Evolutionary conservation across 2,329 filamentous ascomycete genomes (phyloP).

Genomic region (Aspergillus amoenus): DNA sequence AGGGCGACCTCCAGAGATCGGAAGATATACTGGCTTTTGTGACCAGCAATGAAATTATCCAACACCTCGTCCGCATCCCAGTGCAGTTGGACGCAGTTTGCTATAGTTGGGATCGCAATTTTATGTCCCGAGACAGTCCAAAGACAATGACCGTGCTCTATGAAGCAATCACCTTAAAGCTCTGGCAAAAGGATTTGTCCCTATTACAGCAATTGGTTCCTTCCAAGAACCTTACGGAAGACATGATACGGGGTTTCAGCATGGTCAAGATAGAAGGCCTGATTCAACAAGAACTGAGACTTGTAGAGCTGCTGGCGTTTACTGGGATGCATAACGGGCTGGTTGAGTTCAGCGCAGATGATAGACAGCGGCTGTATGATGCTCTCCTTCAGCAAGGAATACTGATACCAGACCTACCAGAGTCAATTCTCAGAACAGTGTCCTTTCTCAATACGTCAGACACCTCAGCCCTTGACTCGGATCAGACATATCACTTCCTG

Average conservation of each 20-base stretch:
- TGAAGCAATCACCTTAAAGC: constrained; percentile 30
- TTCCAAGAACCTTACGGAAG: constrained; percentile 22
- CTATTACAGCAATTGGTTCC: no score
- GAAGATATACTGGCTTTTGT: constrained; percentile 18
- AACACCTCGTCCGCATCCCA: constrained; percentile 43
- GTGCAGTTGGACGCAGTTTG: constrained; percentile 49
- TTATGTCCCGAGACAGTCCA: neutral
- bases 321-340: no score
- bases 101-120: constrained; percentile 32
- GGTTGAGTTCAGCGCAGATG: no score
- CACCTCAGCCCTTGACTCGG: constrained; percentile 1
- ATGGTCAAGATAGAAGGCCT: neutral
- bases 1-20: neutral
- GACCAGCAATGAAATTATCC: constrained; percentile 27
- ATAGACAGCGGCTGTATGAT: no score
- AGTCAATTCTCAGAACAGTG: constrained; percentile 21
- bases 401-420: constrained; percentile 10
- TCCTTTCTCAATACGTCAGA: constrained; percentile 43
- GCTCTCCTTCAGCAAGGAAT: no score
- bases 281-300: neutral
- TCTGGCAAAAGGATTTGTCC: constrained; percentile 43
- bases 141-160: constrained; percentile 40
- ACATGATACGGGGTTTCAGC: no score
- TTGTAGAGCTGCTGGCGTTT: no score
- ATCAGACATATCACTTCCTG: constrained; percentile 40